Evolutionary conservation across 495 filamentous ascomycete genomes (phyloP), one percentile per base, ranked within the genome.

Genomic region (Hypomontagnella monticulosa): DNA sequence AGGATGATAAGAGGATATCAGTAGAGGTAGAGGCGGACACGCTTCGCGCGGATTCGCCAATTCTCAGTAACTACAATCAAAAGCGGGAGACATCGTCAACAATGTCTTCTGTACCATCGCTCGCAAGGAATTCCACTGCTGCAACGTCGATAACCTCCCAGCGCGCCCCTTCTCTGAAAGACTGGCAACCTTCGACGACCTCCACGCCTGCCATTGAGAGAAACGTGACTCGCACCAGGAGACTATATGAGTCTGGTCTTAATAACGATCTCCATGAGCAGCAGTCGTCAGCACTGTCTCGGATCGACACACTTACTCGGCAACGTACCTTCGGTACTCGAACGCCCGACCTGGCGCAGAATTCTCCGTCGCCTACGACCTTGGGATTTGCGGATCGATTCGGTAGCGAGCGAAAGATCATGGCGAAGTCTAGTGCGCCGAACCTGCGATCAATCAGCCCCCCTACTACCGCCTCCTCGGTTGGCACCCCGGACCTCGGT

Each of bases 101-200:
- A 0, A 94, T 91, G 0, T 90, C 88, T 16, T 97, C 93, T 0
- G 87, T 82, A 1, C 86, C 87, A 16, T 86, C 85, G 4, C 81
- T 88, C 51, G 85, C 85, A 19, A 87, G 91, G 10, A 87, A 84
- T 11, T 97, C 95, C 1, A 97, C 95, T 14, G 93, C 92, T 37
- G 95, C 93, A 4, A 98, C 94, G 4, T 99, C 95, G 0, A 81
- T 97, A 54, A 87, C 89, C n/a, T 97, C 93, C 11, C 87, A 92
- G 54, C 81, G 80, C 10, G 79, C 87, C 1, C 75, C 77, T 4
- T 82, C 81, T 4, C 18, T 82, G 63, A 80, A 81, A 74, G 70
- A 84, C 63, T 63, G 67, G 70, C 81, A 79, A 43, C 70, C 79
- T 8, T 72, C 80, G 4, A 74, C 75, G 14, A 62, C 54, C 34